Conservation (phyloP, 306 rosid species). For the Lagenaria siceraria region DNA sequence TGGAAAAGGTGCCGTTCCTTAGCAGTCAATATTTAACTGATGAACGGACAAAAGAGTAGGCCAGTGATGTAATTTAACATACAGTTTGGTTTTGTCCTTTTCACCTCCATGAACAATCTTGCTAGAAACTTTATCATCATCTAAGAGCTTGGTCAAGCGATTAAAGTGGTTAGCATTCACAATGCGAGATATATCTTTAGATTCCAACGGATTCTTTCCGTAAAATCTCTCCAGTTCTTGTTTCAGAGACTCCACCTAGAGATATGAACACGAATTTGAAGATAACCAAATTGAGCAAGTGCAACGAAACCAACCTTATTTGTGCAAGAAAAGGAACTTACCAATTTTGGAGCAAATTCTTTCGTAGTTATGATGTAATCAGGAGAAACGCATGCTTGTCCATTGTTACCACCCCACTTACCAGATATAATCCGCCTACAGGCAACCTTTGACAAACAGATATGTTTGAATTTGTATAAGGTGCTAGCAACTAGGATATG, state of each 20-base stretch:
- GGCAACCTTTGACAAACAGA: constrained; percentile 47
- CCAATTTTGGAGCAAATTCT: constrained; percentile 81
- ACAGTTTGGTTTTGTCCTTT: constrained; percentile 66
- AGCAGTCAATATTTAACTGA: constrained; percentile 6
- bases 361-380: constrained; percentile 71
- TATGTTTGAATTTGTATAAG: constrained; percentile 9
- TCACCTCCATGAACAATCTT: constrained; percentile 83
- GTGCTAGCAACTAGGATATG: background rate
- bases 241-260: constrained; percentile 68
- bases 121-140: constrained; percentile 77
- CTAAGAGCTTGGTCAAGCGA: constrained; percentile 79
- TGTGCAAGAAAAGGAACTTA: constrained; percentile 10
- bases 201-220: constrained; percentile 68
- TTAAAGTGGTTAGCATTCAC: constrained; percentile 72
- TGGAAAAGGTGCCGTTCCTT: background rate
- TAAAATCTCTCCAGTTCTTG: constrained; percentile 61
- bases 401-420: constrained; percentile 89
- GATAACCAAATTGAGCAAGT: constrained; percentile 9
- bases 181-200: constrained; percentile 83
- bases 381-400: constrained; percentile 89
- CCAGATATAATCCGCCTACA: constrained; percentile 74
- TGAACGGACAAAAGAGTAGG: constrained; percentile 3
- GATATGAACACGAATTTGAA: constrained; percentile 13
- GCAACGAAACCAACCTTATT: background rate
- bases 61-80: constrained; percentile 22